These are phyloP conservation scores for Diutina neorugosa DNA, from an alignment of 1,139 yeast genomes.

Conservation along the genomic window DNA sequence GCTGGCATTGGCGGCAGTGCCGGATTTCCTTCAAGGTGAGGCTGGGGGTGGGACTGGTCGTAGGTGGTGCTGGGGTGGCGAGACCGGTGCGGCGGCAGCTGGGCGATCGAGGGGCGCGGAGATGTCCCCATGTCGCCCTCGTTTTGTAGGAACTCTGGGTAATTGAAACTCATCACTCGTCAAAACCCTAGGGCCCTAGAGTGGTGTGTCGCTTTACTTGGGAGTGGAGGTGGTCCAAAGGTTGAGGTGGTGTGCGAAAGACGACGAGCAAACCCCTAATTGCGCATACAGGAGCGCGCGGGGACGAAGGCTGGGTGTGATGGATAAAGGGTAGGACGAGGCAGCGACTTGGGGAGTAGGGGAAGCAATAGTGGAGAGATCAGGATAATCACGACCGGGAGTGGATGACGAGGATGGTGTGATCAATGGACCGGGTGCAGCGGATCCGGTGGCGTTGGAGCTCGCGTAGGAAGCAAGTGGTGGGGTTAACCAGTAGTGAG, in stretches of 20 bases:
- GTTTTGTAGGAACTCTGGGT: constrained; percentile 22
- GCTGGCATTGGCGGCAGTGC: neutral
- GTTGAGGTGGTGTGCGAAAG: neutral
- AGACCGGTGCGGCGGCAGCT: neutral
- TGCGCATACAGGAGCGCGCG: neutral
- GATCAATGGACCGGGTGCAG: neutral
- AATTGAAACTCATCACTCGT: constrained; percentile 20
- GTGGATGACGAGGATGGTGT: neutral
- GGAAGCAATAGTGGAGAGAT: no score
- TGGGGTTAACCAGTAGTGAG: neutral
- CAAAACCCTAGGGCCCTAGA: neutral
- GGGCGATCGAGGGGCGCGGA: neutral
- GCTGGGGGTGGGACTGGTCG: neutral
- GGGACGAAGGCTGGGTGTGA: neutral
- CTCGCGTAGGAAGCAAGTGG: neutral
- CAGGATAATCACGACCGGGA: no score
- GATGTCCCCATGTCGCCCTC: neutral
- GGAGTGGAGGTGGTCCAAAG: neutral
- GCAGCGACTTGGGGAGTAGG: no score
- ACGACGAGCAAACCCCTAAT: neutral
- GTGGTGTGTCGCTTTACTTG: neutral
- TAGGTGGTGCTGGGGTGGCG: neutral
- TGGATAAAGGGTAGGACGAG: neutral
- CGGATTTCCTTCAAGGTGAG: neutral
- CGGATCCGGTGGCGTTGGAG: no score